phyloP scores from a whole-genome alignment of 441 rosid genomes.

The Erodium moschatum region DNA sequence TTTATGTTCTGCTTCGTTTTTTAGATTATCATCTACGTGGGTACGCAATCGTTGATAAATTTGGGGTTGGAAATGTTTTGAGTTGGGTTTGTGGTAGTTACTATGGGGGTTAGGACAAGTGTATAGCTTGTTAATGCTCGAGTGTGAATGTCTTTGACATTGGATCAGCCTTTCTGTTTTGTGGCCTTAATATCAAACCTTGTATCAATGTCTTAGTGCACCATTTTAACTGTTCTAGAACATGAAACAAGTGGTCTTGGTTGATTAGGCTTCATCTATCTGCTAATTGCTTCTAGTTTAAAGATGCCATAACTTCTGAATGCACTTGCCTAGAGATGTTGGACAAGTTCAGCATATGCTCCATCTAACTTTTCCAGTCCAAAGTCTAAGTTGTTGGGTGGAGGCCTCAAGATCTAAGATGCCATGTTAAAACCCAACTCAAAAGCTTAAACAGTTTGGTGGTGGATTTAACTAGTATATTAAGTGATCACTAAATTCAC shows the following conservation, averaged over 20 bases:
- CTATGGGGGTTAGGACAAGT: background rate
- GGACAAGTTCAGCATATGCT: background rate
- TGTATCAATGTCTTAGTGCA: background rate
- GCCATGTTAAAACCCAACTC: too few species aligned
- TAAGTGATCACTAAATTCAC: background rate
- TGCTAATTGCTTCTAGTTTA: background rate
- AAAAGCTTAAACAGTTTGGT: too few species aligned
- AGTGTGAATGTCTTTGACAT: background rate
- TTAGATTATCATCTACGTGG: background rate
- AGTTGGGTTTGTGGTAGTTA: background rate
- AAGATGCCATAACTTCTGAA: background rate
- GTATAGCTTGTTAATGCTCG: background rate
- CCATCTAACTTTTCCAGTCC: background rate
- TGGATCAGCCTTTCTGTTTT: background rate
- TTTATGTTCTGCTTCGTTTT: background rate
- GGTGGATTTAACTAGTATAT: too few species aligned
- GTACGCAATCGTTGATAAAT: background rate
- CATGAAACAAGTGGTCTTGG: background rate
- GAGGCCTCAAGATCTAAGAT: background rate
- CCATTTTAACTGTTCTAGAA: background rate
- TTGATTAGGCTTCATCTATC: background rate
- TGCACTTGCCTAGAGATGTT: conserved; percentile 2
- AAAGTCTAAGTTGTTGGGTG: background rate
- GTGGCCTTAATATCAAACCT: background rate
- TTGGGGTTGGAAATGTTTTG: conserved; percentile 1